Percentiles rank a stretch among this genome's conserved stretches.
These are phyloP conservation scores for Dactylella cylindrospora DNA, from an alignment of 2,329 filamentous ascomycete species.

Conservation along the genomic window DNA sequence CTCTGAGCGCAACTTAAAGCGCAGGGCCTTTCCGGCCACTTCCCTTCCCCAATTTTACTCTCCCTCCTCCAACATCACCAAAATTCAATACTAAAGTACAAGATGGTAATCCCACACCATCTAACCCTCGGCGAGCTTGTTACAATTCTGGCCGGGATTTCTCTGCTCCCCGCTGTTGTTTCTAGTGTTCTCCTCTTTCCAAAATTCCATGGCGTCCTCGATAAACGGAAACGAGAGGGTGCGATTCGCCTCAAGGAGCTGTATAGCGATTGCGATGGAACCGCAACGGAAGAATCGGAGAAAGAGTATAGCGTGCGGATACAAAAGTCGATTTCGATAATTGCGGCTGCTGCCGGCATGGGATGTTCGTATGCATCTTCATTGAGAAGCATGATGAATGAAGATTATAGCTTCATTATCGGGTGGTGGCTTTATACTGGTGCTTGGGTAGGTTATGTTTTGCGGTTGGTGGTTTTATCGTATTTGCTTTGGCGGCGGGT, in stretches of 20 bases:
- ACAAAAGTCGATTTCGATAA: constrained; percentile 60
- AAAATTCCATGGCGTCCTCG: constrained; percentile 18
- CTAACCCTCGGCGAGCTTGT: constrained; percentile 37
- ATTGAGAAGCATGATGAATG: constrained; percentile 57
- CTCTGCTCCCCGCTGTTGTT: constrained; percentile 20
- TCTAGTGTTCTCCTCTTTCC: constrained; percentile 26
- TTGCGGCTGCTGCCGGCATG: constrained; percentile 60
- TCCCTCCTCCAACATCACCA: background rate
- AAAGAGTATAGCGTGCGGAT: constrained; percentile 64
- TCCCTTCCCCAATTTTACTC: too few species aligned
- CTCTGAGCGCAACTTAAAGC: too few species aligned
- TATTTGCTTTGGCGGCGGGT: constrained; percentile 8
- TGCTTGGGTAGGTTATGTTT: constrained; percentile 63
- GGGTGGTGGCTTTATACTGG: constrained; percentile 64
- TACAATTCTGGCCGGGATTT: constrained; percentile 26
- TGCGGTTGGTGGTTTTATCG: background rate
- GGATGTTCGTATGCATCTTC: constrained; percentile 61
- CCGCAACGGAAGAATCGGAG: constrained; percentile 65
- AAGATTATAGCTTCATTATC: constrained; percentile 54
- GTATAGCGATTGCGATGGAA: constrained; percentile 71
- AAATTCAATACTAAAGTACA: too few species aligned
- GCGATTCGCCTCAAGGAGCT: constrained; percentile 51
- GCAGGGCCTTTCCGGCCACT: background rate
- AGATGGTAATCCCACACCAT: constrained; percentile 11
- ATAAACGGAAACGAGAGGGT: constrained; percentile 36